Evolutionary conservation across 495 filamentous ascomycete species (phyloP).

Genomic region (Penicillium chermesinum): DNA sequence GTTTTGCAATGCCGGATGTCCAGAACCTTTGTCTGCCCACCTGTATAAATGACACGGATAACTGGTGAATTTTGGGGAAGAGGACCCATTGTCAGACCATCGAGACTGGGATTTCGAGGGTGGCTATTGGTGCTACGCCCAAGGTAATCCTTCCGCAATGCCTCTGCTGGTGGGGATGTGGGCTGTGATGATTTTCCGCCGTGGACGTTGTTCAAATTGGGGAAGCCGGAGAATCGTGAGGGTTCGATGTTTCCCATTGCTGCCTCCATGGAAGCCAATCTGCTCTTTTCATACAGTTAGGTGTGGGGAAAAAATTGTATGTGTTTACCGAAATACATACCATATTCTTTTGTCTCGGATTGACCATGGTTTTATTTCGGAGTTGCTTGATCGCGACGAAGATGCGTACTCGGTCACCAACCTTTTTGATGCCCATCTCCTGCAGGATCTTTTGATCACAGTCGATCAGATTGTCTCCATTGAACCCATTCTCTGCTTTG

Average conservation of each 20-base stretch:
- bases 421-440: conserved; percentile 97
- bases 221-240: conserved; percentile 53
- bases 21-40: conserved; percentile 84
- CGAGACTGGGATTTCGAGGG: conserved; percentile 64
- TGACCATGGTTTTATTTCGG: conserved; percentile 75
- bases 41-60: conserved; percentile 86
- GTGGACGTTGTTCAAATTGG: conserved; percentile 60
- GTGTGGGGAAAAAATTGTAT: background rate
- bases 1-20: conserved; percentile 85
- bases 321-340: conserved; percentile 43
- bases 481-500: conserved; percentile 77
- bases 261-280: conserved; percentile 40
- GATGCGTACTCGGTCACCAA: conserved; percentile 94
- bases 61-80: conserved; percentile 74
- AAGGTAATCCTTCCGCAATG: conserved; percentile 51
- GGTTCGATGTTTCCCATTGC: conserved; percentile 60
- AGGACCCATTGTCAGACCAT: conserved; percentile 74
- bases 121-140: conserved; percentile 35
- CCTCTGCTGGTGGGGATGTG: conserved; percentile 55
- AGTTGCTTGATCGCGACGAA: conserved; percentile 90
- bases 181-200: conserved; percentile 59
- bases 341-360: conserved; percentile 80
- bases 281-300: conserved; percentile 32
- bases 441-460: conserved; percentile 95
- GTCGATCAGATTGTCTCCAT: conserved; percentile 91